Evolutionary conservation across 1,139 yeast genomes (phyloP), one percentile per base, ranked within the genome.

Genomic region (Taiozyma sp.): DNA sequence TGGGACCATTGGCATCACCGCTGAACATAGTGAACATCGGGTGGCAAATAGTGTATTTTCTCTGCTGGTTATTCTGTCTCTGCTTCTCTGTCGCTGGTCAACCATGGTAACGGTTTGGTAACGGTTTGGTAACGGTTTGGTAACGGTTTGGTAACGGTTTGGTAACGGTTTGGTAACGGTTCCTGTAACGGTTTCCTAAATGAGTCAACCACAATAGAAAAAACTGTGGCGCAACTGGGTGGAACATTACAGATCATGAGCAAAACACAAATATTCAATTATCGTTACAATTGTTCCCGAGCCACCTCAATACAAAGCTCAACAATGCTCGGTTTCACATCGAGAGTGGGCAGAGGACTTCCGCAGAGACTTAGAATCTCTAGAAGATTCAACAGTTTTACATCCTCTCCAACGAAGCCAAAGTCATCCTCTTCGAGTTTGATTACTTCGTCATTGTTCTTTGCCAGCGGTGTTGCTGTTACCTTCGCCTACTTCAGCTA

Each of bases 391-490:
- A 41, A 40, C 35, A 43, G 43, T 19, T 19, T 49, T 13, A 3
- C 34, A 8, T 2, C 47, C 6, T 3, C 29, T 16, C 3, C 21
- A 10, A 1, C 45, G 8, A 29, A 28, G 10, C 11, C 43, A 8
- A 22, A 22, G 7, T 40, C 43, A 40, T 40, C 43, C 3, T 24
- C 43, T 2, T 21, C 14, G 11, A 34, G 22, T 16, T 39, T 32
- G 10, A 35, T 37, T 4, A 3, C 37, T 7, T 45, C 56, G 6
- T 52, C 57, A 10, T 42, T 52, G 28, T 52, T 54, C 50, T 56
- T 58, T 28, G 34, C 48, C 6, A 50, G 54, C 7, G 61, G 62
- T 47, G 49, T 50, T 29, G 59, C 53, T 28, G 50, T 50, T 6
- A 48, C 60, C 19, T 45, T 44, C 9, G 42, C 53, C 0, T 56